phyloP scores from a whole-genome alignment of 1,284 basidiomycete species.

The Ceratobasidium sp. region DNA sequence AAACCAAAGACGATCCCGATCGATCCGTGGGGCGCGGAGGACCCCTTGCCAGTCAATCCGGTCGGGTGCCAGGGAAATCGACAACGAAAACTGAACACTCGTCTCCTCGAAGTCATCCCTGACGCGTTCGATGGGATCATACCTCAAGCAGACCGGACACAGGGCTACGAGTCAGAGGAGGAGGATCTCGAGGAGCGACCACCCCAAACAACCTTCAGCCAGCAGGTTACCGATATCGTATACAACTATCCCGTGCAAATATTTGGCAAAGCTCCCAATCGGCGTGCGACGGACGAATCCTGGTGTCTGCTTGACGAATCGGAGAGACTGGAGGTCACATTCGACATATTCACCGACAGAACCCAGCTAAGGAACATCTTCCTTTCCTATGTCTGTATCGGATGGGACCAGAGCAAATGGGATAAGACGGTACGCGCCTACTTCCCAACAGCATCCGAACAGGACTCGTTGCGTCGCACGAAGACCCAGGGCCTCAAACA shows the following conservation, averaged over 20 bases:
- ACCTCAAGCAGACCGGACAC: too few species aligned
- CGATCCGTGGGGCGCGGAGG: constrained; percentile 2
- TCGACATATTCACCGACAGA: neutral
- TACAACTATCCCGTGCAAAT: neutral
- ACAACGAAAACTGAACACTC: neutral
- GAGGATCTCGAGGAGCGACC: neutral
- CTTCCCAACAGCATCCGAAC: neutral
- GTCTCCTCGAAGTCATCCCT: too few species aligned
- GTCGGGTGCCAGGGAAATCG: neutral
- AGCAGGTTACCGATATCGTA: neutral
- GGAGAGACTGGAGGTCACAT: neutral
- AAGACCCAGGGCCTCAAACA: neutral
- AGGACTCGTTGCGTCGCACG: neutral
- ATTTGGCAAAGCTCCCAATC: constrained; percentile 4
- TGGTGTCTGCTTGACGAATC: neutral
- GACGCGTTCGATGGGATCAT: neutral
- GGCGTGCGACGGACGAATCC: neutral
- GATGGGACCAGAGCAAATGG: neutral
- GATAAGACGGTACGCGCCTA: neutral
- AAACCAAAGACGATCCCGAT: neutral
- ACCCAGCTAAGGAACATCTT: neutral
- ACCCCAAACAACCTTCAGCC: neutral
- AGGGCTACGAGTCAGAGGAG: neutral
- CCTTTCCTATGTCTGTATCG: neutral
- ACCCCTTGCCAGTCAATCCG: neutral